These are phyloP conservation scores for Spinacia oleracea DNA, from an alignment of 179 eudicot species.

Conservation along the genomic window DNA sequence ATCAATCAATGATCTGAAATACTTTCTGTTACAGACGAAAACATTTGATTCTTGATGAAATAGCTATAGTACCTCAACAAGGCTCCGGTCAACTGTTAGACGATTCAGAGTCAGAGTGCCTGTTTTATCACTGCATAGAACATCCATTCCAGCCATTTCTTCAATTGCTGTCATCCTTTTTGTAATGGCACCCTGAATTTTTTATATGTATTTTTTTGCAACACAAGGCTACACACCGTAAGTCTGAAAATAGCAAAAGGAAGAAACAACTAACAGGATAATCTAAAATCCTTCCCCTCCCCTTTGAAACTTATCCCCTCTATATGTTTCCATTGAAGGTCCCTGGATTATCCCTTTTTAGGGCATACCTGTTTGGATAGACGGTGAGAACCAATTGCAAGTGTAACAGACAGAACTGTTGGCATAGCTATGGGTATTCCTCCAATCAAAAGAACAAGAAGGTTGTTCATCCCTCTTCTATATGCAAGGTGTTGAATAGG, in stretches of 20 bases:
- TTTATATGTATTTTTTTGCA: neutral
- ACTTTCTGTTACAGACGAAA: neutral
- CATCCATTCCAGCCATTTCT: conserved; percentile 88
- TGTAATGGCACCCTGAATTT: conserved; percentile 65
- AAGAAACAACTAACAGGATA: neutral
- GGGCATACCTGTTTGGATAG: conserved; percentile 64
- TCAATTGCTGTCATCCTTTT: conserved; percentile 84
- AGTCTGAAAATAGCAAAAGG: neutral
- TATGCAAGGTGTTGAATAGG: conserved; percentile 59
- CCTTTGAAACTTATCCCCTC: neutral
- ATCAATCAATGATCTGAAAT: neutral
- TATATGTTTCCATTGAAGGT: neutral
- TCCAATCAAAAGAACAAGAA: conserved; percentile 73
- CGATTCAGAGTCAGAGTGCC: conserved; percentile 71
- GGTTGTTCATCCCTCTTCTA: conserved; percentile 69
- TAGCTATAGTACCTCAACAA: conserved; percentile 49
- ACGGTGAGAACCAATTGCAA: conserved; percentile 73
- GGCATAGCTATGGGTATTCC: conserved; percentile 90
- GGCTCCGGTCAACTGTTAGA: conserved; percentile 60
- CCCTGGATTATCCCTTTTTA: neutral
- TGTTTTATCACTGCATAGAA: conserved; percentile 73
- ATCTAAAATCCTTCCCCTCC: neutral
- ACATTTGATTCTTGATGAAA: neutral
- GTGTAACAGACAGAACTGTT: conserved; percentile 71
- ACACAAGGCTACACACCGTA: neutral